Evolutionary conservation across 108 stramenopile genomes (phyloP).

Genomic region (Mayamaea pseudoterrestris): DNA sequence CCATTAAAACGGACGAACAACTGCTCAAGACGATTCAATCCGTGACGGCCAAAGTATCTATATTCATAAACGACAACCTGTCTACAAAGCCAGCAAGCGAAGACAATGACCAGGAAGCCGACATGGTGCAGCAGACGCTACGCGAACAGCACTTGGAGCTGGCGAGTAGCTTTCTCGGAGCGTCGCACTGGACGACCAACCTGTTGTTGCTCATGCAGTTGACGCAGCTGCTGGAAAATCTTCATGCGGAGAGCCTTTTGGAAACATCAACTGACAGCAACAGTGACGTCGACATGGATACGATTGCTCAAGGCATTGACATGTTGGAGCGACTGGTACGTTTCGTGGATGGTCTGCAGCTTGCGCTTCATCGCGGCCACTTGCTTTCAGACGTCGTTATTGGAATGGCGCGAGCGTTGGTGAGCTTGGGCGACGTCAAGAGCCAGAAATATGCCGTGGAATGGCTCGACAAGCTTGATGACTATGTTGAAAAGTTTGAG

Average conservation of each 20-base stretch:
- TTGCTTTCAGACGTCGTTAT: slow-evolving; percentile 55
- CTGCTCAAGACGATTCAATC: slow-evolving; percentile 9
- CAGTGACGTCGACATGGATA: slow-evolving; percentile 41
- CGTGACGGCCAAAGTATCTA: slow-evolving; percentile 21
- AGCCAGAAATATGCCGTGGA: slow-evolving; percentile 57
- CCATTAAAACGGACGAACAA: no score
- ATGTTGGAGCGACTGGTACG: slow-evolving; percentile 30
- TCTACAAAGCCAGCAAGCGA: slow-evolving; percentile 5
- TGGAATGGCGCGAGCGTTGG: slow-evolving; percentile 55
- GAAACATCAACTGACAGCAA: slow-evolving; percentile 12
- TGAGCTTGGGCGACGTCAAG: slow-evolving; percentile 66
- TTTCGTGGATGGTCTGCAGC: slow-evolving; percentile 34
- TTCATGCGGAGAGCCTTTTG: slow-evolving; percentile 13
- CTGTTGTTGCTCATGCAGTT: slow-evolving; percentile 26
- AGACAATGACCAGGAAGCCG: slow-evolving; percentile 15
- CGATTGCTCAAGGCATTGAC: slow-evolving; percentile 64
- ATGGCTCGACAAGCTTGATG: slow-evolving; percentile 48
- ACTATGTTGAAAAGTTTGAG: slow-evolving; percentile 48
- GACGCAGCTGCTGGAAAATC: slow-evolving; percentile 9
- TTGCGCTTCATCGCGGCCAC: slow-evolving; percentile 45
- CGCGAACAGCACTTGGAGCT: slow-evolving; percentile 19
- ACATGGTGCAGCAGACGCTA: slow-evolving; percentile 15
- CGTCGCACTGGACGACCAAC: slow-evolving; percentile 51
- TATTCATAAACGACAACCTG: slow-evolving; percentile 8
- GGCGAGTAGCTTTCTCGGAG: slow-evolving; percentile 38